phyloP scores from a whole-genome alignment of 352 stramenopile genomes.

The Nothophytophthora sp. region DNA sequence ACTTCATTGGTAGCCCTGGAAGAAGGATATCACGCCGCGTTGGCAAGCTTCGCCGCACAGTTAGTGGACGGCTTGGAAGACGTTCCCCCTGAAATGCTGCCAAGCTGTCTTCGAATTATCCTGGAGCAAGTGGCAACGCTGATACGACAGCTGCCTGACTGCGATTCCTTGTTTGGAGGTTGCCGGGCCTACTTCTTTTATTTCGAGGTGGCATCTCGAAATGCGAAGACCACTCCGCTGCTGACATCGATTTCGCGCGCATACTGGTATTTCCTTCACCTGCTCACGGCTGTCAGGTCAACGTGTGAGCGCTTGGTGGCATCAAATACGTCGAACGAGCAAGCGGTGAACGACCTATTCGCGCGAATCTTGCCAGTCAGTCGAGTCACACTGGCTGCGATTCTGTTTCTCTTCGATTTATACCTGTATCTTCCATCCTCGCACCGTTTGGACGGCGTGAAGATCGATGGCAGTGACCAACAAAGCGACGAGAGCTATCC shows the following conservation, averaged over 20 bases:
- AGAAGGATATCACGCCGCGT: slow-evolving; percentile 30
- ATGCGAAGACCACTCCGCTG: slow-evolving; percentile 52
- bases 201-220: slow-evolving; percentile 58
- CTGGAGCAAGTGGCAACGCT: slow-evolving; percentile 33
- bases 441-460: slow-evolving; percentile 29
- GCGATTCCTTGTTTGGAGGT: slow-evolving; percentile 46
- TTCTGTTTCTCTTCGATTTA: slow-evolving; percentile 78
- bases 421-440: slow-evolving; percentile 70
- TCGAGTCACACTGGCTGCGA: slow-evolving; percentile 43
- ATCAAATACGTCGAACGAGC: no score
- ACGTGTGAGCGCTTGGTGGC: not conserved
- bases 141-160: slow-evolving; percentile 64
- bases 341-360: no score
- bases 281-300: slow-evolving; percentile 38
- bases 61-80: slow-evolving; percentile 16
- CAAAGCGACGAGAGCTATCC: no score
- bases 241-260: slow-evolving; percentile 52
- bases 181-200: slow-evolving; percentile 69
- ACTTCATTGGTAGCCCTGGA: slow-evolving; percentile 27
- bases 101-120: slow-evolving; percentile 11
- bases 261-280: slow-evolving; percentile 63
- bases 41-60: slow-evolving; percentile 26
- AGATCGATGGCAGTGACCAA: not conserved
- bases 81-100: slow-evolving; percentile 5
- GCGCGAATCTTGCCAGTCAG: no score